Evolutionary conservation across 2,329 filamentous ascomycete genomes (phyloP).

Genomic region (Diaporthe capsici): DNA sequence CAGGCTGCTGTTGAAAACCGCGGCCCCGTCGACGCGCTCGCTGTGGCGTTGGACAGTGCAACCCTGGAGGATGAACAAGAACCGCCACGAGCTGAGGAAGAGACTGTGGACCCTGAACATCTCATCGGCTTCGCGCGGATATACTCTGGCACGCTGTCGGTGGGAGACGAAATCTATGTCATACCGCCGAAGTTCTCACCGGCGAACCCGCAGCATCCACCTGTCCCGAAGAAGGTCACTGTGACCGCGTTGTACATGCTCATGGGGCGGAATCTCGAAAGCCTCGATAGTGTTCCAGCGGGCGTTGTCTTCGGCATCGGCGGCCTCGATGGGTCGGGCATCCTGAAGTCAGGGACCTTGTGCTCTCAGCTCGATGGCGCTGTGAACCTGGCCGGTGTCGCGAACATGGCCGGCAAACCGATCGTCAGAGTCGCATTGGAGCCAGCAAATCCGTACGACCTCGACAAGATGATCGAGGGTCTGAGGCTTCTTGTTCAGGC

Average conservation of each 20-base stretch:
- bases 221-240: constrained; percentile 84
- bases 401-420: constrained; percentile 81
- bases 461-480: constrained; percentile 95
- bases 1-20: constrained; percentile 70
- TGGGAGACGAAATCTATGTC: constrained; percentile 93
- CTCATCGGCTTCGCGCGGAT: constrained; percentile 95
- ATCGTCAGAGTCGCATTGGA: constrained; percentile 98
- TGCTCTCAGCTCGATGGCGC: constrained; percentile 89
- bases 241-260: constrained; percentile 93
- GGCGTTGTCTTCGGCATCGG: constrained; percentile 96
- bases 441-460: constrained; percentile 87
- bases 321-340: constrained; percentile 85
- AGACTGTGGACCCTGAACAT: constrained; percentile 82
- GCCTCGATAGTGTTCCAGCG: constrained; percentile 86
- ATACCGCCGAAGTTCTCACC: constrained; percentile 94
- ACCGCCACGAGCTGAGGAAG: constrained; percentile 60
- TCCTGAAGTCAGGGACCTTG: constrained; percentile 95
- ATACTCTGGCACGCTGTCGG: constrained; percentile 89
- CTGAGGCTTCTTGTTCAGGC: constrained; percentile 91
- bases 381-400: constrained; percentile 90
- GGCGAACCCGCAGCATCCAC: constrained; percentile 77
- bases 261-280: constrained; percentile 92
- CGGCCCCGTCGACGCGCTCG: constrained; percentile 67
- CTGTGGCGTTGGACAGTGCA: constrained; percentile 72
- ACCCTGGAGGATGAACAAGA: constrained; percentile 67